Evolutionary conservation across 2,329 filamentous ascomycete genomes (phyloP).

Genomic region (Aspergillus sp.): DNA sequence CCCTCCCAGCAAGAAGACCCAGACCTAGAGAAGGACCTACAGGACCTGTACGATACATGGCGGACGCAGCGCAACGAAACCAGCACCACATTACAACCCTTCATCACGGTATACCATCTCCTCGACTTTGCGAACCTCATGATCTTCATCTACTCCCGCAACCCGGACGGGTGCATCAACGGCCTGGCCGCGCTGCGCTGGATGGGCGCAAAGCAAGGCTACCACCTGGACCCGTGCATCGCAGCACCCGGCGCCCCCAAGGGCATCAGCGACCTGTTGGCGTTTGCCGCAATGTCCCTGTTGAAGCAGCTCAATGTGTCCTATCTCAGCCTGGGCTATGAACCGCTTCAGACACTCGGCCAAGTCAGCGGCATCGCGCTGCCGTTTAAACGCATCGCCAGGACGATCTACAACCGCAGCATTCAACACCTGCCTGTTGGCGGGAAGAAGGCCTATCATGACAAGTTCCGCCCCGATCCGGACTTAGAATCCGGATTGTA

Average conservation of each 20-base stretch:
- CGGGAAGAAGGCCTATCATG: constrained; percentile 42
- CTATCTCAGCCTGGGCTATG: constrained; percentile 41
- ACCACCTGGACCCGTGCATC: constrained; percentile 44
- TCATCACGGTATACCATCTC: constrained; percentile 42
- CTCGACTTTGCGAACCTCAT: constrained; percentile 39
- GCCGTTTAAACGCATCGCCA: constrained; percentile 27
- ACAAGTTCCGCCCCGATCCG: constrained; percentile 39
- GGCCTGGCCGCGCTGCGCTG: constrained; percentile 42
- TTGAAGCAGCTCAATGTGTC: constrained; percentile 31
- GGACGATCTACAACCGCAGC: constrained; percentile 29
- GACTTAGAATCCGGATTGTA: constrained; percentile 31
- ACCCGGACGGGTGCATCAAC: constrained; percentile 26
- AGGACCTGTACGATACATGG: constrained; percentile 40
- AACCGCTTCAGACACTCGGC: constrained; percentile 32
- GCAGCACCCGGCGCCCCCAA: constrained; percentile 33
- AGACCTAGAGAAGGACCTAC: constrained; percentile 31
- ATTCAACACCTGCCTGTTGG: constrained; percentile 34
- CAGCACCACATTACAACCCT: constrained; percentile 31
- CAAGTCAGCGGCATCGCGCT: constrained; percentile 33
- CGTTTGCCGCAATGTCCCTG: constrained; percentile 39
- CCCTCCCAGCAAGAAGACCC: constrained; percentile 31
- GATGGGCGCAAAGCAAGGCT: constrained; percentile 36
- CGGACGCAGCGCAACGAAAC: constrained; percentile 33
- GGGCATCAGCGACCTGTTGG: constrained; percentile 40
- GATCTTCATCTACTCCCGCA: constrained; percentile 41